These are phyloP conservation scores for Colletotrichum acutatum DNA, from an alignment of 2,329 filamentous ascomycete species.

Conservation along the genomic window DNA sequence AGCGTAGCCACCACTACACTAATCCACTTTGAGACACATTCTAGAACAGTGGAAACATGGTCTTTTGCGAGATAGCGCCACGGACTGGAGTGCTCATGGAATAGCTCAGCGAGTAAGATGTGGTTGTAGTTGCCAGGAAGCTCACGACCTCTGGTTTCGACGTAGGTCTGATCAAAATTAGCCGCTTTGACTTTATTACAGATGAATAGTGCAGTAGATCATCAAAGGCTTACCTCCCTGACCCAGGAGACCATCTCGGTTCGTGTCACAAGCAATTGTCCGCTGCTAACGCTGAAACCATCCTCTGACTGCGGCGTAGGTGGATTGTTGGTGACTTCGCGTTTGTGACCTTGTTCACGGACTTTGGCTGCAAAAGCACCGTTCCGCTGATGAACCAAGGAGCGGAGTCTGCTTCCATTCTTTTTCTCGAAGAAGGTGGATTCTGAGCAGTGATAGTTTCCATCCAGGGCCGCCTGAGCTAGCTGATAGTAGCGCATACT, in stretches of 20 bases:
- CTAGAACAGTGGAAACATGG: not conserved
- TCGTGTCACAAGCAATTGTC: constrained; percentile 34
- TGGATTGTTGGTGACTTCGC: constrained; percentile 40
- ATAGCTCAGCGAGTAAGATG: constrained; percentile 67
- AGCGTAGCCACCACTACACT: not conserved
- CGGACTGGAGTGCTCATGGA: constrained; percentile 65
- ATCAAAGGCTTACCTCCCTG: constrained; percentile 5
- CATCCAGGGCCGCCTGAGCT: constrained; percentile 58
- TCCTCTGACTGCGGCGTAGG: not conserved
- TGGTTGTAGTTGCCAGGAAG: constrained; percentile 71
- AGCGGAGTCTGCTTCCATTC: constrained; percentile 60
- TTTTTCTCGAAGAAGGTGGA: constrained; percentile 58
- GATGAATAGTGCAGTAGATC: constrained; percentile 45
- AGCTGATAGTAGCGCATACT: constrained; percentile 57
- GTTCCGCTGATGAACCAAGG: constrained; percentile 63
- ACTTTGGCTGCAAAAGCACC: constrained; percentile 58
- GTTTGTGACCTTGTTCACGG: constrained; percentile 52
- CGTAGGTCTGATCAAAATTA: not conserved
- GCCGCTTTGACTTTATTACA: not conserved
- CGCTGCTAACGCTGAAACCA: not conserved
- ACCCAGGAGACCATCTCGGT: constrained; percentile 1
- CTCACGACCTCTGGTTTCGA: constrained; percentile 51
- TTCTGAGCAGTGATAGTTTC: constrained; percentile 56
- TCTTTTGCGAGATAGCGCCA: constrained; percentile 52
- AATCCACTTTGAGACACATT: constrained; percentile 4